These are phyloP conservation scores for Ganoderma sp. DNA, from an alignment of 1,284 basidiomycete genomes.

Conservation along the genomic window DNA sequence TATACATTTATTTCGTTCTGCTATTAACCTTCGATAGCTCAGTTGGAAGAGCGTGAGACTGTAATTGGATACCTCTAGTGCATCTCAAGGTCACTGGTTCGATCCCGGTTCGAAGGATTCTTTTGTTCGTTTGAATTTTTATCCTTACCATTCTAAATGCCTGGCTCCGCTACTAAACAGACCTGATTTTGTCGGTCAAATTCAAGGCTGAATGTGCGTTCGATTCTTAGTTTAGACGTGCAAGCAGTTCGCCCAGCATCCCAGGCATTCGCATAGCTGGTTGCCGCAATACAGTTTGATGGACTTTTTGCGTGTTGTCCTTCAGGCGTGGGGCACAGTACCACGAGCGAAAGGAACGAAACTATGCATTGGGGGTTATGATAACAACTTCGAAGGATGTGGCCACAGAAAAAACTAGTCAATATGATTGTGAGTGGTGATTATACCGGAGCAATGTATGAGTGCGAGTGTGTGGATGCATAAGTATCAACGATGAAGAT, in stretches of 20 bases:
- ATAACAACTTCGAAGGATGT: constrained; percentile 14
- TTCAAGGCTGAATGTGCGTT: too few relatives aligned
- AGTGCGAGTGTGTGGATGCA: constrained; percentile 23
- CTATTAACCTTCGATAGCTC: constrained; percentile 7
- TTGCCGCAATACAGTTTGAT: too few relatives aligned
- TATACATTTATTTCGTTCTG: background rate
- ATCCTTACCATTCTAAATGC: background rate
- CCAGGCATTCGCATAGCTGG: too few relatives aligned
- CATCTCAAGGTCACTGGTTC: constrained; percentile 11
- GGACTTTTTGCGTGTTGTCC: background rate
- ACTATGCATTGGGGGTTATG: constrained; percentile 24
- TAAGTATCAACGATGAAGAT: constrained; percentile 24
- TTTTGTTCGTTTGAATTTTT: background rate
- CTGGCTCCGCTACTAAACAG: too few relatives aligned
- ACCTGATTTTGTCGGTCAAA: too few relatives aligned
- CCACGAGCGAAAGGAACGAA: constrained; percentile 12
- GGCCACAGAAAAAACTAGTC: constrained; percentile 24
- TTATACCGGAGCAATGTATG: constrained; percentile 28
- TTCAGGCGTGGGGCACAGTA: background rate
- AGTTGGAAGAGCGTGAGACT: constrained; percentile 13
- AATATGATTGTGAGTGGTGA: constrained; percentile 26
- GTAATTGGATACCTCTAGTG: constrained; percentile 3
- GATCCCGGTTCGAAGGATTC: constrained; percentile 12
- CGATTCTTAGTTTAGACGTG: too few relatives aligned
- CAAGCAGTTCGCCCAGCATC: too few relatives aligned